Conservation (phyloP, 495 filamentous ascomycete genomes). For the Amphirosellinia nigrospora region DNA sequence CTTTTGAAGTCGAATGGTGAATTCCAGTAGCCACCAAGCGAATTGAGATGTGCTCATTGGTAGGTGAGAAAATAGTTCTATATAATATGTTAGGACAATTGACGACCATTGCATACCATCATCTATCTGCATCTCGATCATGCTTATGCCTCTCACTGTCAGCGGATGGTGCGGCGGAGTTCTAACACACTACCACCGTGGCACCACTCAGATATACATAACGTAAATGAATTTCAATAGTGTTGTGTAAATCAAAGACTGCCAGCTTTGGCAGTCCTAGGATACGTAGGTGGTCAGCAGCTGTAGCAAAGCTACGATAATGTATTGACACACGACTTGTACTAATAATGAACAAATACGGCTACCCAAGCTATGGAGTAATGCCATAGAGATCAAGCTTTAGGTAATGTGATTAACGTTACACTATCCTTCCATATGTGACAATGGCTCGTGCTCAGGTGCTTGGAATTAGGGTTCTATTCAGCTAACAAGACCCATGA, state of each 20-base stretch:
- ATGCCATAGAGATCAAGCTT: background rate
- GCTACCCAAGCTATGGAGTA: background rate
- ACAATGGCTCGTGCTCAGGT: too few species aligned
- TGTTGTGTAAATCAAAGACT: background rate
- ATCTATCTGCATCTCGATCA: background rate
- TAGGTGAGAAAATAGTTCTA: conserved; percentile 19
- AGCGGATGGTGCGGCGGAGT: background rate
- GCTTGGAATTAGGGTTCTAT: too few species aligned
- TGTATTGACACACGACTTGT: too few species aligned
- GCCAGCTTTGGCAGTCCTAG: background rate
- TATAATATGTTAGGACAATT: background rate
- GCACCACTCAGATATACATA: background rate
- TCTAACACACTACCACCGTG: background rate
- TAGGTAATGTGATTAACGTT: background rate
- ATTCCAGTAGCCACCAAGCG: background rate
- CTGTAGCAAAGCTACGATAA: background rate
- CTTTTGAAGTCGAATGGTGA: conserved; percentile 29
- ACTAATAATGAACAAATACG: background rate
- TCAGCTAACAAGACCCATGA: too few species aligned
- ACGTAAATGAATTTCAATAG: background rate
- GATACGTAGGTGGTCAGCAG: conserved; percentile 6
- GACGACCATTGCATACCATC: background rate
- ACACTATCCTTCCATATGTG: too few species aligned
- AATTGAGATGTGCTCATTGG: background rate
- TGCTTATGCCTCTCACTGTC: conserved; percentile 8